Percentiles rank a stretch among this genome's conserved stretches.
These are phyloP conservation scores for Trichoderma guizhouense DNA, from an alignment of 2,329 filamentous ascomycete species.

Conservation along the genomic window DNA sequence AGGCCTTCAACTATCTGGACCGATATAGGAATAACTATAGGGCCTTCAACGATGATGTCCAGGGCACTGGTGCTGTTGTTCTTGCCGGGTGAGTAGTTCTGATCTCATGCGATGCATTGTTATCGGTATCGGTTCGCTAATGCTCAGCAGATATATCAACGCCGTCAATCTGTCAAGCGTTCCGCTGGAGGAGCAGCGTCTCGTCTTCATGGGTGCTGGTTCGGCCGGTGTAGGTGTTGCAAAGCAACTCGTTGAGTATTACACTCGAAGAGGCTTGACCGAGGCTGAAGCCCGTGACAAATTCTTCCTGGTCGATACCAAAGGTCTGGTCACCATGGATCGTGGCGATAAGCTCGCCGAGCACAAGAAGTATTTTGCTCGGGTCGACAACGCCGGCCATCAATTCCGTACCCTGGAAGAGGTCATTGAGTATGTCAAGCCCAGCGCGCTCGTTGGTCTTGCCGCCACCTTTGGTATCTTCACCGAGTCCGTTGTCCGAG, in stretches of 20 bases:
- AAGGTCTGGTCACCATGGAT: slow-evolving; percentile 89
- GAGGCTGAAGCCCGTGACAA: slow-evolving; percentile 84
- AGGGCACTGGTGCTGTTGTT: slow-evolving; percentile 94
- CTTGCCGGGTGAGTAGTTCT: slow-evolving; percentile 63
- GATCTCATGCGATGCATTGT: not conserved
- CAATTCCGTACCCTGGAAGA: slow-evolving; percentile 80
- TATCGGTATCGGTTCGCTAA: not conserved
- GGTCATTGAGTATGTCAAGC: slow-evolving; percentile 91
- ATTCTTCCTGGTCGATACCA: slow-evolving; percentile 97
- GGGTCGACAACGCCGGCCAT: slow-evolving; percentile 60
- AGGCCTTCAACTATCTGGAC: slow-evolving; percentile 88
- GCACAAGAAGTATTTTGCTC: slow-evolving; percentile 74
- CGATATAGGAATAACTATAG: slow-evolving; percentile 85
- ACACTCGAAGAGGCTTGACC: slow-evolving; percentile 84
- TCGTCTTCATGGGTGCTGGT: slow-evolving; percentile 94
- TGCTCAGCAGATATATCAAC: slow-evolving; percentile 53
- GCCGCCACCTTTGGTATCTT: slow-evolving; percentile 94
- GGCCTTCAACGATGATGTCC: slow-evolving; percentile 98
- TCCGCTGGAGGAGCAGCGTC: slow-evolving; percentile 82
- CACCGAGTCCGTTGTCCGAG: slow-evolving; percentile 77
- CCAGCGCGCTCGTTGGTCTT: slow-evolving; percentile 89
- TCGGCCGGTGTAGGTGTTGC: slow-evolving; percentile 96
- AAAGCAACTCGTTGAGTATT: slow-evolving; percentile 96
- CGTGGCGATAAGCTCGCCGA: slow-evolving; percentile 91
- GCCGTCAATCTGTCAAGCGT: slow-evolving; percentile 82